Percentiles rank a stretch among this genome's conserved stretches.
These are phyloP conservation scores for Cystobasidiopsis lactophilus DNA, from an alignment of 768 basidiomycete species.

Conservation along the genomic window DNA sequence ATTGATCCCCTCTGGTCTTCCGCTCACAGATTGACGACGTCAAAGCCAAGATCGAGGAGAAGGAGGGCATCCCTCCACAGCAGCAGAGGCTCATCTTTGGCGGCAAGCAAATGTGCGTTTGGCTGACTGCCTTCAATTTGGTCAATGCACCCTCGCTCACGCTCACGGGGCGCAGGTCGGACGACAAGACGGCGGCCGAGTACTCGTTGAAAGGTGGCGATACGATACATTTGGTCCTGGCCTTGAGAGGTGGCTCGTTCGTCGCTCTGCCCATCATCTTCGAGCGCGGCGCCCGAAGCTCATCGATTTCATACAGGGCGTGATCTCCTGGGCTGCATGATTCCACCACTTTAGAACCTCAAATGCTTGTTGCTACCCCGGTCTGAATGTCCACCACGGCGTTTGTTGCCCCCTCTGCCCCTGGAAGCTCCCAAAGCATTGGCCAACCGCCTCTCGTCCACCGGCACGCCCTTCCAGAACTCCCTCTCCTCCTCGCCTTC, in stretches of 20 bases:
- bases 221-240: conserved; percentile 81
- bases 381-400: no score
- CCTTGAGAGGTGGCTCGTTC: conserved; percentile 59
- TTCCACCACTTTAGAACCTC: no score
- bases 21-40: conserved; percentile 55
- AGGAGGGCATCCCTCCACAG: conserved; percentile 86
- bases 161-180: conserved; percentile 37
- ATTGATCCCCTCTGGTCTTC: no score
- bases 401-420: no score
- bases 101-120: conserved; percentile 67
- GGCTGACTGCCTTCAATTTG: not conserved
- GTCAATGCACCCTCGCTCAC: not conserved
- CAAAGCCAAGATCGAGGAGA: conserved; percentile 96
- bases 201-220: conserved; percentile 64
- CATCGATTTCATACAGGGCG: no score
- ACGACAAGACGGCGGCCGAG: conserved; percentile 73
- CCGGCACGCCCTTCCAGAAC: not conserved
- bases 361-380: no score
- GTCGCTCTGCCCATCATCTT: not conserved
- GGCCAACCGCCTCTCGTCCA: not conserved
- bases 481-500: not conserved
- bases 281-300: no score
- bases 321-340: no score
- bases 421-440: no score
- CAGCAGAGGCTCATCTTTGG: conserved; percentile 85